Base-by-base conservation (phyloP, 148 eudicot species). In the Agrostemma githago region DNA sequence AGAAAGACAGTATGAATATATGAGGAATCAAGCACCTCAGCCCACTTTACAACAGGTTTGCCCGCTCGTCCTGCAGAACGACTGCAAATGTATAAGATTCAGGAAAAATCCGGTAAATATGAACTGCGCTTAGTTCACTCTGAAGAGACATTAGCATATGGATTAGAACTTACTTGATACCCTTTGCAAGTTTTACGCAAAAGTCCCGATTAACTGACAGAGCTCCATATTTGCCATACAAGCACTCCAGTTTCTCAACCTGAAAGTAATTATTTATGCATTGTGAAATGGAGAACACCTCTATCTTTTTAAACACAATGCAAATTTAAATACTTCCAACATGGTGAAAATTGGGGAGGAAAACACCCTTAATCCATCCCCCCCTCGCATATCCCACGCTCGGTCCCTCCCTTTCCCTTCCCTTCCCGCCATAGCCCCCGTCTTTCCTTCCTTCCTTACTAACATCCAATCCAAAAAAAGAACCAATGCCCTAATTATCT, bases 21-120 rank as follows among this genome's bases (percentile, higher is more conserved):
- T 42, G 51, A 54, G 60, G 26, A 76, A 68, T 68, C n/a, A 64
- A 78, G 76, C 71, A 93, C 98, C 88, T 93, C 92, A 69, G 81
- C 81, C 92, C 92, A 87, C 80, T 88, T 93, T 41, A 93, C 80
- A 57, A 78, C 17, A 40, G 97, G 92, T 81, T 91, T 91, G 71
- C 98, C 98, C 71, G 90, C 92, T 72, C 98, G 91, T 79, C 87
- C 89, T 60, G 82, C 84, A 37, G 85, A 91, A 80, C 78, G 76
- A 82, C 98, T 93, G 88, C 82, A 85, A 46, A 66, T 17, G 59
- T 57, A 56, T 53, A 76, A 75, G 53, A 66, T 38, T 56, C 56
- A 46, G 66, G 67, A 11, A 17, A 14, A 63, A 41, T 70, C 62
- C 20, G 12, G 66, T 65, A n/a, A 41, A 60, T 26, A 34, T 20